Evolutionary conservation across 176 grass and related monocot species (phyloP).

Genomic region (sorghum (Sorghum bicolor)): DNA sequence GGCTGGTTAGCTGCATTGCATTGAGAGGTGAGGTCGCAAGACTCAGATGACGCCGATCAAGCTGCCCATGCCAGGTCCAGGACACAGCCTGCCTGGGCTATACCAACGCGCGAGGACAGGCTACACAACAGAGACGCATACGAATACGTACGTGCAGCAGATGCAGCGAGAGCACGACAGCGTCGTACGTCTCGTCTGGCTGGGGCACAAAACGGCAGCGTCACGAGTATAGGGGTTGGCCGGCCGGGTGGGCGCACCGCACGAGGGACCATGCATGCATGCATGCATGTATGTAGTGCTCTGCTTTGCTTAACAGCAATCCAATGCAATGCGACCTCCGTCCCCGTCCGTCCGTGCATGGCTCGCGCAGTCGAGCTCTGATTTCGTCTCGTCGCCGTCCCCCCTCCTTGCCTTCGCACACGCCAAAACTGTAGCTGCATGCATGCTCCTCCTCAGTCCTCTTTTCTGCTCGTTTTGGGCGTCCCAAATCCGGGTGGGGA

Average conservation of each 20-base stretch:
- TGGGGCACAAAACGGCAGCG: conserved; percentile 21
- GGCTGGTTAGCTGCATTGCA: neutral
- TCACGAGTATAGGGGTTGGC: neutral
- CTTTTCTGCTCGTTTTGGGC: neutral
- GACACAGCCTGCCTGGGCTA: neutral
- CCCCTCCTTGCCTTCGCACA: neutral
- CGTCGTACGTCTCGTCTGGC: too few relatives aligned
- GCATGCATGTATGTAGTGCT: neutral
- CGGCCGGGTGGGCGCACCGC: neutral
- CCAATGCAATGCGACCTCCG: neutral
- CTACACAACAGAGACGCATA: conserved; percentile 7
- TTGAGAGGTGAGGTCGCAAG: neutral
- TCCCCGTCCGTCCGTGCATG: neutral
- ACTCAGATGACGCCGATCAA: neutral
- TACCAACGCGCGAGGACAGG: neutral
- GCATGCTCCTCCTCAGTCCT: neutral
- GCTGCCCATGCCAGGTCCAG: neutral
- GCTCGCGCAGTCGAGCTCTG: conserved; percentile 12
- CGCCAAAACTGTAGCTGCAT: neutral
- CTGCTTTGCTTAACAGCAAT: too few relatives aligned
- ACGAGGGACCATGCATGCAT: conserved; percentile 25
- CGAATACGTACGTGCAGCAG: conserved; percentile 9
- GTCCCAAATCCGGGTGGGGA: neutral
- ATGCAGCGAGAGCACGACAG: neutral
- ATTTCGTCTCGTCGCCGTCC: conserved; percentile 24